Evolutionary conservation across 2,329 filamentous ascomycete species (phyloP).

Genomic region (Ramichloridium luteum): DNA sequence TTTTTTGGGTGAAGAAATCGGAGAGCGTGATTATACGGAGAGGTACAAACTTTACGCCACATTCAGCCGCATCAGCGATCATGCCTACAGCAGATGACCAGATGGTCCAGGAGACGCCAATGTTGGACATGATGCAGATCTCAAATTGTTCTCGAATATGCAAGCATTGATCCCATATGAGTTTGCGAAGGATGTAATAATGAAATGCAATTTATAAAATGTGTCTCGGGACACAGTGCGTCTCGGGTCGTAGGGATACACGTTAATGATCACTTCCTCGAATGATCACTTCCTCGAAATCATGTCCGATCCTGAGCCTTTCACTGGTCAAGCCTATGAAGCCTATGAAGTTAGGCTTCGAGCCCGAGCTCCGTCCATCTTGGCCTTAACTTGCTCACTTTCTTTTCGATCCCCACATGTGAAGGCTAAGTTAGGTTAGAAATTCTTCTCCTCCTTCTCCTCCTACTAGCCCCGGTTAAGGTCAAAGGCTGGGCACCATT

Average conservation of each 20-base stretch:
- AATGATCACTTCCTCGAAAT: too few species aligned
- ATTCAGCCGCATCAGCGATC: slow-evolving; percentile 1
- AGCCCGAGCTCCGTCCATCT: too few species aligned
- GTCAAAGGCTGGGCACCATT: too few species aligned
- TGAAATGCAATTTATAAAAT: background rate
- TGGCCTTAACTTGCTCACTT: too few species aligned
- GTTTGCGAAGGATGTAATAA: background rate
- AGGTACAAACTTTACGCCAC: background rate
- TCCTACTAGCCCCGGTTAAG: too few species aligned
- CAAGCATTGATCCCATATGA: background rate
- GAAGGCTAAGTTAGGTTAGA: too few species aligned
- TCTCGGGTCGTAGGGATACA: slow-evolving; percentile 1
- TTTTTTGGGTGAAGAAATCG: background rate
- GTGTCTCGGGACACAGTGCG: slow-evolving; percentile 1
- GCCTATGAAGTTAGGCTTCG: too few species aligned
- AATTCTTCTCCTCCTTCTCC: too few species aligned
- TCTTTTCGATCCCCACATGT: too few species aligned
- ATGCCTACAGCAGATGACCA: background rate
- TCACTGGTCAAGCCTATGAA: too few species aligned
- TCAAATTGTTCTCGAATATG: background rate
- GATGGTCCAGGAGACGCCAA: background rate
- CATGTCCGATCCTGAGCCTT: too few species aligned
- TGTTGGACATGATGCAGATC: background rate
- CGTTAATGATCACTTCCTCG: too few species aligned
- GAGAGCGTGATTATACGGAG: slow-evolving; percentile 1